Evolutionary conservation across 805 yeast genomes (phyloP).

Genomic region (Wickerhamomyces bovis): DNA sequence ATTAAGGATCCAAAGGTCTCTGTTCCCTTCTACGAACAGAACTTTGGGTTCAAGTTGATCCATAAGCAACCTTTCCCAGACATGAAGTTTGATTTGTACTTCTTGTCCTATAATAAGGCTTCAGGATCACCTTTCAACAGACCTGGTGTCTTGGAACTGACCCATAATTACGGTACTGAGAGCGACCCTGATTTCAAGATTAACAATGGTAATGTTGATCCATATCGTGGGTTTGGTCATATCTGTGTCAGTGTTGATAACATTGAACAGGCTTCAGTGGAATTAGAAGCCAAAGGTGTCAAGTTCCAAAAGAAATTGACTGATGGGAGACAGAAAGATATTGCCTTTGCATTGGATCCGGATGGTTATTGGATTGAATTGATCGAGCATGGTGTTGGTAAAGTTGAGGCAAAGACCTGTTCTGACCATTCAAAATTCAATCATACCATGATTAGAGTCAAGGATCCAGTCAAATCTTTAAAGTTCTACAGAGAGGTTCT

Average conservation of each 20-base stretch:
- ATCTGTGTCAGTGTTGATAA: slow-evolving; percentile 84
- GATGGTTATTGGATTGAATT: slow-evolving; percentile 97
- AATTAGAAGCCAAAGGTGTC: slow-evolving; percentile 57
- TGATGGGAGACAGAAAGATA: slow-evolving; percentile 89
- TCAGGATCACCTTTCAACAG: slow-evolving; percentile 17
- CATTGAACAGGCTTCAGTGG: slow-evolving; percentile 53
- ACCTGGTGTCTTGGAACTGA: slow-evolving; percentile 73
- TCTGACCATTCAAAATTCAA: slow-evolving; percentile 42
- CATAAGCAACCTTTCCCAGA: slow-evolving; percentile 46
- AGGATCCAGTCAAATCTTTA: slow-evolving; percentile 71
- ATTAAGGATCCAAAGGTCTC: slow-evolving; percentile 76
- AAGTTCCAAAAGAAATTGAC: slow-evolving; percentile 73
- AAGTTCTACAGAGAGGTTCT: slow-evolving; percentile 72
- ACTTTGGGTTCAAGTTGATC: slow-evolving; percentile 68
- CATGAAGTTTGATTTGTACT: slow-evolving; percentile 58
- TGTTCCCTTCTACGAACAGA: slow-evolving; percentile 62
- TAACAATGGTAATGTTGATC: slow-evolving; percentile 80
- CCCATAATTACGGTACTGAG: slow-evolving; percentile 76
- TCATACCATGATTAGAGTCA: slow-evolving; percentile 90
- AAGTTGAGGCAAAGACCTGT: slow-evolving; percentile 36
- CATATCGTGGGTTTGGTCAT: slow-evolving; percentile 91
- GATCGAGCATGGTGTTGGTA: slow-evolving; percentile 49
- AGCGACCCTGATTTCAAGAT: slow-evolving; percentile 46
- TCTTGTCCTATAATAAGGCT: slow-evolving; percentile 40
- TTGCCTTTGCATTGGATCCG: slow-evolving; percentile 94